Conservation (phyloP, 306 rosid genomes). For the Dryas drummondii region DNA sequence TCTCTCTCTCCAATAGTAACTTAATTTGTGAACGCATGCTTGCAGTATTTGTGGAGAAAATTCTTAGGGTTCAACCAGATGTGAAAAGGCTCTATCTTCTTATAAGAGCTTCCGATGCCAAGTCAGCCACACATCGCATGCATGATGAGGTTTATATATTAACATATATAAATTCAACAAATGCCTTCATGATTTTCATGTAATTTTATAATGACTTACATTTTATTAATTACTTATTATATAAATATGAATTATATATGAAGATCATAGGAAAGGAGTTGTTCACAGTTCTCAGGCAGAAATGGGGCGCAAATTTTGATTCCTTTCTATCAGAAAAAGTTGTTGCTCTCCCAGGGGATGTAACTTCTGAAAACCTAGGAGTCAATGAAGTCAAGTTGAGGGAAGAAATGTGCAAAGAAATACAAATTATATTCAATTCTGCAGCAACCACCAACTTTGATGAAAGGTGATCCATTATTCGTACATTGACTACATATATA, state of each 20-base stretch:
- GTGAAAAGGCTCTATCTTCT: conserved; percentile 16
- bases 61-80: conserved; percentile 4
- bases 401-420: conserved; percentile 9
- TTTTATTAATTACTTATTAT: not conserved
- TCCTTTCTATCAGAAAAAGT: conserved; percentile 27
- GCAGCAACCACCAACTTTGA: conserved; percentile 23
- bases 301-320: conserved; percentile 16
- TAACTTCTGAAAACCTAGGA: conserved; percentile 20
- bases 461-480: conserved; percentile 19
- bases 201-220: too few species aligned
- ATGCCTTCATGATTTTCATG: too few species aligned
- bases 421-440: conserved; percentile 22
- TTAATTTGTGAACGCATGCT: not conserved
- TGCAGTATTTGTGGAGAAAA: conserved; percentile 20
- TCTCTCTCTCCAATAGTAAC: not conserved
- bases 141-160: conserved; percentile 1
- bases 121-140: conserved; percentile 10
- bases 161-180: too few species aligned
- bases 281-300: conserved; percentile 6
- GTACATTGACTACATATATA: too few species aligned
- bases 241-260: not conserved
- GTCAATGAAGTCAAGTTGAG: conserved; percentile 13
- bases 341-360: conserved; percentile 19
- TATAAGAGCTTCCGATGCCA: not conserved
- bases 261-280: conserved; percentile 22